These are phyloP conservation scores for Hymenoscyphus salicellus DNA, from an alignment of 2,329 filamentous ascomycete species.

Conservation along the genomic window DNA sequence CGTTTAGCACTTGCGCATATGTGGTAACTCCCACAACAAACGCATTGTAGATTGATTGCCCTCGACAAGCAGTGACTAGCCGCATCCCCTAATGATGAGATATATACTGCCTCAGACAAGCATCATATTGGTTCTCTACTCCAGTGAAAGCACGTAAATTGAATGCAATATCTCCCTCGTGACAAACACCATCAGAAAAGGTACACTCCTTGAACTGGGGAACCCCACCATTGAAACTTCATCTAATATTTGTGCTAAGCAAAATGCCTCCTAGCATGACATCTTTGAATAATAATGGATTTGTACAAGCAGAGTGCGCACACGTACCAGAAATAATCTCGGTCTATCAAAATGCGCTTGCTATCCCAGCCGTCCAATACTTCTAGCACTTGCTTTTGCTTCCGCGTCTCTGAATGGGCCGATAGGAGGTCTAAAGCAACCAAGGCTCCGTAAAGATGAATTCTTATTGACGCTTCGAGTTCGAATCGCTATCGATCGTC, in stretches of 20 bases:
- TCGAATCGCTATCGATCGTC: background rate
- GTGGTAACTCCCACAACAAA: no score
- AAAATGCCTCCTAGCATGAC: background rate
- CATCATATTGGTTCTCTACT: no score
- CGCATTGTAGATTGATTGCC: no score
- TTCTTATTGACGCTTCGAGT: background rate
- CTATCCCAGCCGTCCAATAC: background rate
- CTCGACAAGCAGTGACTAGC: no score
- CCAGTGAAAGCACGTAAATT: no score
- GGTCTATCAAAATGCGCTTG: background rate
- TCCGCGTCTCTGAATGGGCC: background rate
- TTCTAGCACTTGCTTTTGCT: background rate
- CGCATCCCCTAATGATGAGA: no score
- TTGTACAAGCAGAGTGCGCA: background rate
- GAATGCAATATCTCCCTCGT: no score
- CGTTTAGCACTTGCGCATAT: no score
- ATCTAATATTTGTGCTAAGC: background rate
- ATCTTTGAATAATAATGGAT: background rate
- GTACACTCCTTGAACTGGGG: no score
- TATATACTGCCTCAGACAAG: no score
- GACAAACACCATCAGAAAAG: no score
- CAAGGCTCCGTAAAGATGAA: background rate
- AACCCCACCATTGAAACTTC: no score
- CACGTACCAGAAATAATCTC: background rate
- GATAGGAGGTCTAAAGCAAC: background rate